Percentiles rank a stretch among this genome's conserved stretches.
phyloP scores from a whole-genome alignment of 2,329 filamentous ascomycete genomes.

The Ceratocystis albifundus region DNA sequence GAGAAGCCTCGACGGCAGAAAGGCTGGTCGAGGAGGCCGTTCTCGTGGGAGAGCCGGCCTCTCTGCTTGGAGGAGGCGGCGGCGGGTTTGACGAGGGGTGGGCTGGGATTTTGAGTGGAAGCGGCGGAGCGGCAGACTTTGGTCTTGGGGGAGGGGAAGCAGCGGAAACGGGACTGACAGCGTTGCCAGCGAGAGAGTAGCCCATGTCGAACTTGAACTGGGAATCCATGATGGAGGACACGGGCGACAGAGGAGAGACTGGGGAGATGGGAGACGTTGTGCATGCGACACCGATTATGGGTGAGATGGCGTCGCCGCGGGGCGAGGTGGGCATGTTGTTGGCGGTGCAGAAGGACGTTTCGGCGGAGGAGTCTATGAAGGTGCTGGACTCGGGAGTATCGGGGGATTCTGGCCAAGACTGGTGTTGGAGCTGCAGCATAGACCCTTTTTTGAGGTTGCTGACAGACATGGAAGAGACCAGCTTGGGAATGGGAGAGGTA shows the following conservation, averaged over 20 bases:
- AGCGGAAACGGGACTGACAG: neutral
- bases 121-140: slow-evolving; percentile 15
- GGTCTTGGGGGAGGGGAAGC: slow-evolving; percentile 9
- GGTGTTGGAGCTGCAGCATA: neutral
- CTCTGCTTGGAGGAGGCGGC: slow-evolving; percentile 5
- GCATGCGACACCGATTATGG: slow-evolving; percentile 17
- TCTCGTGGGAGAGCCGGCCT: slow-evolving; percentile 14
- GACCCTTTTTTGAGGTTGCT: slow-evolving; percentile 11
- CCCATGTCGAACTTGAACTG: neutral
- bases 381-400: slow-evolving; percentile 17
- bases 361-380: slow-evolving; percentile 13
- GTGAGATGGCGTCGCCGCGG: slow-evolving; percentile 5
- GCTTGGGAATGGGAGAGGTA: slow-evolving; percentile 2
- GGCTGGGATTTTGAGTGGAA: slow-evolving; percentile 12
- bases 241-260: neutral
- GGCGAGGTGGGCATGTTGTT: slow-evolving; percentile 9
- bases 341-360: slow-evolving; percentile 5
- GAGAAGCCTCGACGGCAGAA: slow-evolving; percentile 15
- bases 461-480: slow-evolving; percentile 10
- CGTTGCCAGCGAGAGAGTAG: neutral
- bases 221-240: slow-evolving; percentile 1
- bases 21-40: slow-evolving; percentile 16
- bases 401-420: slow-evolving; percentile 9
- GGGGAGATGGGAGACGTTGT: slow-evolving; percentile 8
- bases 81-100: slow-evolving; percentile 12